Evolutionary conservation across 805 yeast genomes (phyloP).

Genomic region (Wickerhamomyces mucosus): DNA sequence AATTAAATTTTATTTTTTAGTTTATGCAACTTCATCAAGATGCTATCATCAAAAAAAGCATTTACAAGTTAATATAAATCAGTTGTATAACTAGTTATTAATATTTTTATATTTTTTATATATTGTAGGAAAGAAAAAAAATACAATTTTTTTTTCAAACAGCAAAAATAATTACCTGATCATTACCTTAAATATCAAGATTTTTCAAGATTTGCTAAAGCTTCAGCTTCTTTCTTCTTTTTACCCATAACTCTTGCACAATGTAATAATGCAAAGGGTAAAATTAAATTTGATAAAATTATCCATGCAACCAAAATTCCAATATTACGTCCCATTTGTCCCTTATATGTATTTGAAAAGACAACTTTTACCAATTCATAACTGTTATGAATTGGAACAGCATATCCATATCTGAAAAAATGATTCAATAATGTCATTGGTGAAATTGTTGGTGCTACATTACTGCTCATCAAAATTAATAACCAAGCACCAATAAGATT

Average conservation of each 20-base stretch:
- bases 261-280: slow-evolving; percentile 27
- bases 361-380: slow-evolving; percentile 45
- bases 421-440: slow-evolving; percentile 31
- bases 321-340: slow-evolving; percentile 41
- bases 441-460: slow-evolving; percentile 52
- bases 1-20: too few species aligned
- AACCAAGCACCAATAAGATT: slow-evolving; percentile 64
- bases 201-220: too few species aligned
- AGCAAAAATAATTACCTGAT: too few species aligned
- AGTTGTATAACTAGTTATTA: too few species aligned
- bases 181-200: too few species aligned
- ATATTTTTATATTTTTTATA: too few species aligned
- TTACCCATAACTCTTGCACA: slow-evolving; percentile 7
- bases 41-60: too few species aligned
- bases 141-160: too few species aligned
- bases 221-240: slow-evolving; percentile 8
- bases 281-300: slow-evolving; percentile 27
- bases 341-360: slow-evolving; percentile 42
- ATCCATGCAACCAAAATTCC: slow-evolving; percentile 51
- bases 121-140: too few species aligned
- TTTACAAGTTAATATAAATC: too few species aligned
- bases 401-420: slow-evolving; percentile 42
- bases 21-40: too few species aligned
- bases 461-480: slow-evolving; percentile 51
- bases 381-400: slow-evolving; percentile 52